Evolutionary conservation across 2,329 filamentous ascomycete species (phyloP).

Genomic region (Botrytis porri): DNA sequence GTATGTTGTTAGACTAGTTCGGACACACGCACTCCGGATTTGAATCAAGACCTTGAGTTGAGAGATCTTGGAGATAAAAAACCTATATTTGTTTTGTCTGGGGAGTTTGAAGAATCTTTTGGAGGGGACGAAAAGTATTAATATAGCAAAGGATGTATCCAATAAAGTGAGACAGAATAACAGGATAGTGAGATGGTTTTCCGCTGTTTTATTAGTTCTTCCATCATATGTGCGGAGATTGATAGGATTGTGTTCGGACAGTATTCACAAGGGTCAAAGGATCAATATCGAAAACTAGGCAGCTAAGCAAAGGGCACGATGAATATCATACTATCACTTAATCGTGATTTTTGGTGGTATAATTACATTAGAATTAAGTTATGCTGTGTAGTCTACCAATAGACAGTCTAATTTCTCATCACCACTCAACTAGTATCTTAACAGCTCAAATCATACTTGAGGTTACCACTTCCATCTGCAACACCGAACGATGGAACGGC

Average conservation of each 20-base stretch:
- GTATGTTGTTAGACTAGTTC: not conserved
- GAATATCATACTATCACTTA: not conserved
- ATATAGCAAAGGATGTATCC: not conserved
- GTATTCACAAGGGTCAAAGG: not conserved
- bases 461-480: conserved; percentile 36
- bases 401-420: not conserved
- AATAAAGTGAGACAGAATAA: not conserved
- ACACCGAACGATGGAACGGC: conserved; percentile 42
- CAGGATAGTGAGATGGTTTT: not conserved
- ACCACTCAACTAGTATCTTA: not conserved
- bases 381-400: not conserved
- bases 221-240: not conserved
- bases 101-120: not conserved
- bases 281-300: not conserved
- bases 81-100: not conserved
- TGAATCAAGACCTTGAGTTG: not conserved
- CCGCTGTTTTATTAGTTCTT: too few relatives aligned
- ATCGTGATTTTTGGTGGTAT: not conserved
- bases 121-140: not conserved
- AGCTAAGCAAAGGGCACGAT: not conserved
- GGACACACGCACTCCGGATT: not conserved
- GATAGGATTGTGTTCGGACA: not conserved
- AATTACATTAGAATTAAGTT: conserved; percentile 9
- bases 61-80: not conserved
- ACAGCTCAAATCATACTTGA: conserved; percentile 32